phyloP scores from a whole-genome alignment of 768 basidiomycete genomes.

The Wakefieldia striispora region DNA sequence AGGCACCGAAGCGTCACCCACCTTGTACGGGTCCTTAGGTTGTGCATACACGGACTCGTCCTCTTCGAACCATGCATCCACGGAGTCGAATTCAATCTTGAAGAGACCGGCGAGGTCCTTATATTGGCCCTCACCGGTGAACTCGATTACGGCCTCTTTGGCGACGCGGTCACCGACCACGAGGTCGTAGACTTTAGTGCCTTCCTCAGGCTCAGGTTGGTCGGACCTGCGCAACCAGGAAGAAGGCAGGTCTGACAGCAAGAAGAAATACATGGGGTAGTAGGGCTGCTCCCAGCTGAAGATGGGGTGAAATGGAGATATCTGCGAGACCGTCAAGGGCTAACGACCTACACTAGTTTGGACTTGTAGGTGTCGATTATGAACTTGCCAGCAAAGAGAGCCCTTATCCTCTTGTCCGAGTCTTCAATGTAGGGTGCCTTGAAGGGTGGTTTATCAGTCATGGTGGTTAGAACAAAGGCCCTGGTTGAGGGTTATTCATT shows the following conservation, averaged over 20 bases:
- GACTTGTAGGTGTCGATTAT: slow-evolving; percentile 56
- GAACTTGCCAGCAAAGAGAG: slow-evolving; percentile 48
- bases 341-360: slow-evolving; percentile 53
- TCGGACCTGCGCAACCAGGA: slow-evolving; percentile 38
- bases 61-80: slow-evolving; percentile 70
- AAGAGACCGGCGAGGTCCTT: slow-evolving; percentile 46
- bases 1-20: slow-evolving; percentile 17
- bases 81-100: slow-evolving; percentile 46
- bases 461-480: slow-evolving; percentile 1
- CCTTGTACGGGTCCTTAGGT: slow-evolving; percentile 71
- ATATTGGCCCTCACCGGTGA: slow-evolving; percentile 26
- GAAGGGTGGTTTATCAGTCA: slow-evolving; percentile 33
- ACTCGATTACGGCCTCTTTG: slow-evolving; percentile 38
- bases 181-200: slow-evolving; percentile 43
- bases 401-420: slow-evolving; percentile 50
- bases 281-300: slow-evolving; percentile 54
- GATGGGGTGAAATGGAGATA: background rate
- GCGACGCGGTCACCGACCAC: slow-evolving; percentile 41
- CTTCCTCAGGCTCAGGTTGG: slow-evolving; percentile 29
- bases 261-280: slow-evolving; percentile 59
- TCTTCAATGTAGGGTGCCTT: slow-evolving; percentile 48
- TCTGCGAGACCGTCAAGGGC: background rate
- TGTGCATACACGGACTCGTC: slow-evolving; percentile 61
- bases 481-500: background rate
- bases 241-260: slow-evolving; percentile 41